Conservation (phyloP, 2,329 filamentous ascomycete species). For the Neonectria coccinea region DNA sequence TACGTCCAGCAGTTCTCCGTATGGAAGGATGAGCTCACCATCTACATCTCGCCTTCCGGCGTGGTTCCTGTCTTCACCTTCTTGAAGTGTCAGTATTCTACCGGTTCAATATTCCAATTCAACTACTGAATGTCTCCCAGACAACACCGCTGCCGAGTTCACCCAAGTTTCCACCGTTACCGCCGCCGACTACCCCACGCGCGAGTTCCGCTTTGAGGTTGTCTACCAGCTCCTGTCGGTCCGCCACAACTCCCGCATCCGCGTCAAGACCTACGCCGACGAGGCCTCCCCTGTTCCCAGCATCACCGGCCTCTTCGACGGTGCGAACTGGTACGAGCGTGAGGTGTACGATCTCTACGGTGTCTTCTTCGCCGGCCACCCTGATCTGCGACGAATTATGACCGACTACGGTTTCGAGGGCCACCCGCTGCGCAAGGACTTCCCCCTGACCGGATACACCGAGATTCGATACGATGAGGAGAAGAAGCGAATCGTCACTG, state of each 20-base stretch:
- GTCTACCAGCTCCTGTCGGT: conserved; percentile 98
- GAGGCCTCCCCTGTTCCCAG: conserved; percentile 94
- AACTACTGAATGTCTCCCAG: conserved; percentile 52
- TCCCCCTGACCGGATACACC: conserved; percentile 97
- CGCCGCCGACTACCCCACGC: conserved; percentile 93
- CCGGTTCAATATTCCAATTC: conserved; percentile 13
- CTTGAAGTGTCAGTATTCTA: conserved; percentile 74
- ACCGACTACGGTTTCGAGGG: conserved; percentile 99
- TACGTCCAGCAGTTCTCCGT: conserved; percentile 99
- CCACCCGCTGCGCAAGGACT: conserved; percentile 96
- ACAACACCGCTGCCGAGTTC: conserved; percentile 97
- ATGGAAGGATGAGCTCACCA: conserved; percentile 98
- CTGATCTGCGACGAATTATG: conserved; percentile 97
- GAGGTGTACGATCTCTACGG: conserved; percentile 98
- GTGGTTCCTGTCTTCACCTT: conserved; percentile 94
- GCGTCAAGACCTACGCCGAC: conserved; percentile 98
- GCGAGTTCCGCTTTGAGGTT: conserved; percentile 95
- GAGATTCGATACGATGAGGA: conserved; percentile 99
- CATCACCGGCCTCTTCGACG: conserved; percentile 87
- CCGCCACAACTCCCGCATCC: conserved; percentile 94
- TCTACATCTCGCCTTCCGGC: conserved; percentile 89
- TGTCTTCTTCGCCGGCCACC: conserved; percentile 95
- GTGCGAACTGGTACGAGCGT: conserved; percentile 98
- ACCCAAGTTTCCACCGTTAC: conserved; percentile 94
- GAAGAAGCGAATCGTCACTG: conserved; percentile 99